Percentiles rank a stretch among this genome's conserved stretches.
Conservation (phyloP, 1,284 basidiomycete genomes). For the Marasmius sp. region DNA sequence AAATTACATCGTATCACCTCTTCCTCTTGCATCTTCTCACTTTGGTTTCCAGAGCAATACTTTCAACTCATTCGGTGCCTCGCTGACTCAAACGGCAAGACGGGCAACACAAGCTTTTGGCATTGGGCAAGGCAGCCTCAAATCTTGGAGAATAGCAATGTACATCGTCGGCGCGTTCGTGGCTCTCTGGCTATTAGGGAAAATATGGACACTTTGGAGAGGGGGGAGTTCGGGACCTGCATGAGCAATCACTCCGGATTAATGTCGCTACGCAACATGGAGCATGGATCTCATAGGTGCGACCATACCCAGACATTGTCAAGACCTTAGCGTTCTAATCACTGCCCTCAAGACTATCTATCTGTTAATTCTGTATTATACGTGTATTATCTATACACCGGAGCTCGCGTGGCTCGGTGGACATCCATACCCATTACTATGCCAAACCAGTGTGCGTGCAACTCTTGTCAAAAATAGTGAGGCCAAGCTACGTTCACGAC, state of each 20-base stretch:
- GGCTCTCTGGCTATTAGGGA: slow-evolving; percentile 39
- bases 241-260: background rate
- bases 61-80: slow-evolving; percentile 62
- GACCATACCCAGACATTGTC: no score
- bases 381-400: background rate
- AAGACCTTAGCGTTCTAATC: background rate
- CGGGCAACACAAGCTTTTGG: slow-evolving; percentile 73
- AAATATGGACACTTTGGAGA: slow-evolving; percentile 43
- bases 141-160: slow-evolving; percentile 65
- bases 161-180: slow-evolving; percentile 50
- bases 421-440: background rate
- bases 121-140: slow-evolving; percentile 58
- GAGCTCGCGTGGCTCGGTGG: background rate
- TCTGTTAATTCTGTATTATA: background rate
- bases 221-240: slow-evolving; percentile 1
- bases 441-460: no score
- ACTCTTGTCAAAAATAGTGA: no score
- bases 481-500: no score
- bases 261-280: background rate
- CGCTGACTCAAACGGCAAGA: slow-evolving; percentile 62
- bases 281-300: no score
- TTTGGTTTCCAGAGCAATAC: slow-evolving; percentile 50
- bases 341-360: background rate
- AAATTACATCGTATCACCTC: slow-evolving; percentile 23
- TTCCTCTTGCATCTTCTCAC: background rate